Evolutionary conservation across 2,329 filamentous ascomycete genomes (phyloP).

Genomic region (Xylariaceae sp.): DNA sequence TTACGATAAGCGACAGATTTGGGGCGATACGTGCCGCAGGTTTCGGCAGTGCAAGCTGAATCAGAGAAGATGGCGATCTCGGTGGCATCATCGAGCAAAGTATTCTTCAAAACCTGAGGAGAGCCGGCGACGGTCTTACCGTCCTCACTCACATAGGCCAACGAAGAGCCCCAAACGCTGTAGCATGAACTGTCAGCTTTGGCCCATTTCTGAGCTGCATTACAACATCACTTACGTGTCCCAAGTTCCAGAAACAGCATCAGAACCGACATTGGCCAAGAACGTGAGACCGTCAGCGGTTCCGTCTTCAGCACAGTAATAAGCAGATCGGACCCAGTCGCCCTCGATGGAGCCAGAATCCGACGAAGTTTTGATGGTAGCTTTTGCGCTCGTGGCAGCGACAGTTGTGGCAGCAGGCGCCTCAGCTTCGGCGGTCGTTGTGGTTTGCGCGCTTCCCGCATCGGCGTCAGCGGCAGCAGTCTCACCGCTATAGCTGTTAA

Average conservation of each 20-base stretch:
- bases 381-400: conserved; percentile 12
- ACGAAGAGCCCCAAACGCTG: conserved; percentile 44
- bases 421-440: conserved; percentile 12
- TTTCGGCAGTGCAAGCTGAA: conserved; percentile 35
- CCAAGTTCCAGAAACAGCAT: conserved; percentile 39
- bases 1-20: conserved; percentile 45
- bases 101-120: conserved; percentile 40
- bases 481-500: conserved; percentile 51
- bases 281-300: conserved; percentile 45
- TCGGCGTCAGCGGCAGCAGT: conserved; percentile 19
- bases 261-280: conserved; percentile 47
- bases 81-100: conserved; percentile 40
- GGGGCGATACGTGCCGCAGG: conserved; percentile 45
- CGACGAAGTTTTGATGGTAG: conserved; percentile 9
- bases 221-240: conserved; percentile 38
- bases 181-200: conserved; percentile 3
- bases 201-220: background rate
- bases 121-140: conserved; percentile 38
- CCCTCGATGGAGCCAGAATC: conserved; percentile 19
- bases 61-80: conserved; percentile 48
- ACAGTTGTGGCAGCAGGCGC: conserved; percentile 11
- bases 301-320: conserved; percentile 43
- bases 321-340: conserved; percentile 42
- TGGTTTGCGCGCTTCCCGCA: conserved; percentile 16
- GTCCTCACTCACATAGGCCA: conserved; percentile 45